phyloP scores from a whole-genome alignment of 176 grass and related monocot species.

The Phoenix roebelenii region DNA sequence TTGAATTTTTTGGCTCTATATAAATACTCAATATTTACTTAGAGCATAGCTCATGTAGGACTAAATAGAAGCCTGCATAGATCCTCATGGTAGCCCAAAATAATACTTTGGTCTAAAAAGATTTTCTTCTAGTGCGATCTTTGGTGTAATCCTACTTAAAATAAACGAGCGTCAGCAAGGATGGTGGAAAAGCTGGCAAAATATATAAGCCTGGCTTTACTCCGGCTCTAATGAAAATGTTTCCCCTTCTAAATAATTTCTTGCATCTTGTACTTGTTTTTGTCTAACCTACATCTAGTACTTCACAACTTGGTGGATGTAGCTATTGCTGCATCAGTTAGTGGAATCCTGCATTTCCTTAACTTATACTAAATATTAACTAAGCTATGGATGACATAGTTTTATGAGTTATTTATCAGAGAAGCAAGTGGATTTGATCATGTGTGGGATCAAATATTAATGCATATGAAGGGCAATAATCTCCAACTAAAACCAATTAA shows the following conservation, averaged over 20 bases:
- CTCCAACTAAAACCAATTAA: too few relatives aligned
- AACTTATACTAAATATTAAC: neutral
- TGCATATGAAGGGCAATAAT: too few relatives aligned
- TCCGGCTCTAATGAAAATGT: neutral
- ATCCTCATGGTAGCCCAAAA: too few relatives aligned
- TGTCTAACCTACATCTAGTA: neutral
- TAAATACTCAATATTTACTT: too few relatives aligned
- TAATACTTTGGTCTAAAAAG: neutral
- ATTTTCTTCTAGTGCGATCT: neutral
- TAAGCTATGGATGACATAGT: too few relatives aligned
- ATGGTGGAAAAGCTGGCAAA: neutral
- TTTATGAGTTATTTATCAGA: too few relatives aligned
- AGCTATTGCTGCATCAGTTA: slow-evolving; percentile 4
- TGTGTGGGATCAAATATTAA: too few relatives aligned
- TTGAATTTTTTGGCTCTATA: too few relatives aligned
- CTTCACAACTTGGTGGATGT: slow-evolving; percentile 13
- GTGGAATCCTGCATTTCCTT: slow-evolving; percentile 2
- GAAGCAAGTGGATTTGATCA: too few relatives aligned
- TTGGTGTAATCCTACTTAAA: neutral
- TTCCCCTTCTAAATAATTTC: neutral
- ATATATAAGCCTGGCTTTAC: neutral
- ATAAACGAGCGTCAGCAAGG: neutral
- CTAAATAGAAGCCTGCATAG: too few relatives aligned
- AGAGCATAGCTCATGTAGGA: too few relatives aligned
- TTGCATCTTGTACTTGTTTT: too few relatives aligned